Evolutionary conservation across 371 early-diverging fungal species (phyloP), one percentile per base, ranked within the genome.

Genomic region (Mortierella sp.): DNA sequence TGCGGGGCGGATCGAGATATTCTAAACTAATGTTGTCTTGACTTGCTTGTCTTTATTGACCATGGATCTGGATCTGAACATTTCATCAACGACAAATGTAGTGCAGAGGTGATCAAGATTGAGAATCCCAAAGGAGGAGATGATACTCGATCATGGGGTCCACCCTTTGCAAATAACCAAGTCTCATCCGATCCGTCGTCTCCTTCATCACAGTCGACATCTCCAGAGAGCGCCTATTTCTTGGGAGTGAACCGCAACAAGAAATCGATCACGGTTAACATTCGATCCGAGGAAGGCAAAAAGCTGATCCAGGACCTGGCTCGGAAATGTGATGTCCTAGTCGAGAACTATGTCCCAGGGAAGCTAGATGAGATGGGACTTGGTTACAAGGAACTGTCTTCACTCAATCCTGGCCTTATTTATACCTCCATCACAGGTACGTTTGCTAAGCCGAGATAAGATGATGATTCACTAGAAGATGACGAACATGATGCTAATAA

Each of bases 341-440:
- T 97, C 1, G 97, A 97, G 77, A 97, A 97, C 74, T 96, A 92
- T 70, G 82, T 97, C 11, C 96, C 97, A 0, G 96, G 97, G 0
- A 95, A 95, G 61, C 84, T 96, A 43, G 91, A 86, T 37, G 81
- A 87, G 52, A 80, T 91, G 81, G 95, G 96, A 0, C 81, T 96
- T 57, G 94, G 94, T 0, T 97, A 92, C 72, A 83, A 93, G 14
- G 84, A 89, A 19, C 53, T 97, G 57, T 73, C 64, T 7, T 64
- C 81, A 43, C 82, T 91, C 28, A 97, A 97, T 62, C 94, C 95
- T 6, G 80, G 85, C 43, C 81, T 97, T 64, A 88, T 97, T 18
- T 97, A 97, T 79, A 90, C 95, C 0, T 97, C 97, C 11, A 93
- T 96, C 53, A 93, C 94, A 43, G 91, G 88, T 85, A 60, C 44